Evolutionary conservation across 2,329 filamentous ascomycete genomes (phyloP), one percentile per base, ranked within the genome.

Genomic region (Leptodontidium sp.): DNA sequence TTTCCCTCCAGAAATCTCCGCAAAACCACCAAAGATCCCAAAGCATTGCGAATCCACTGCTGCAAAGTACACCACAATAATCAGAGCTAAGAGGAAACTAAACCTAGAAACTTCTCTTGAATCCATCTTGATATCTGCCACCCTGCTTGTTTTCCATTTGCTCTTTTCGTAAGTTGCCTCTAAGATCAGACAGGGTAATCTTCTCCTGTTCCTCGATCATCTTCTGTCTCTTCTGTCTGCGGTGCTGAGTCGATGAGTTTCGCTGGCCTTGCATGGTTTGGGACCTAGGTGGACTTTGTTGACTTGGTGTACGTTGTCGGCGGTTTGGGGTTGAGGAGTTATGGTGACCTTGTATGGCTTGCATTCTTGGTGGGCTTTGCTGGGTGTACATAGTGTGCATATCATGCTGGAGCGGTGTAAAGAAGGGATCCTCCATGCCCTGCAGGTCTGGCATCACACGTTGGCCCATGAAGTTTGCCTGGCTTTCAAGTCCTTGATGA

Each of bases 81-180:
- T 6, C 3, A 32, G 29, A 32, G 29, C 29, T 32, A 3, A 6
- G 7, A 50, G 8, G 9, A 11, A 24, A n/a, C n/a, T 2, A 50
- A 7, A 50, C 26, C 15, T 26, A 59, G 21, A 59, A 59, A 29
- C 38, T 59, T 15, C 38, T 59, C 57, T 59, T 43, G 38, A 15
- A 59, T 2, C 38, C 38, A 24, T 15, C 35, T 7, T 45, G 11
- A 12, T 45, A 17, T 43, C 21, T 14, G 8, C 21, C 11, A 24
- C 21, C 21, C 21, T 45, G 38, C 21, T 29, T 24, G 14, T 24
- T 26, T 17, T 53, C 50, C 24, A 53, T 53, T 14, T 8, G 49
- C 6, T 32, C 24, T 17, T 24, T 21, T 11, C 47, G n/a, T 4
- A 50, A 5, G n/a, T 50, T 50, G 9, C 9, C n/a, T 24, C 9